Base-by-base conservation (phyloP, 2,329 filamentous ascomycete genomes). In the Orbilia oligospora region DNA sequence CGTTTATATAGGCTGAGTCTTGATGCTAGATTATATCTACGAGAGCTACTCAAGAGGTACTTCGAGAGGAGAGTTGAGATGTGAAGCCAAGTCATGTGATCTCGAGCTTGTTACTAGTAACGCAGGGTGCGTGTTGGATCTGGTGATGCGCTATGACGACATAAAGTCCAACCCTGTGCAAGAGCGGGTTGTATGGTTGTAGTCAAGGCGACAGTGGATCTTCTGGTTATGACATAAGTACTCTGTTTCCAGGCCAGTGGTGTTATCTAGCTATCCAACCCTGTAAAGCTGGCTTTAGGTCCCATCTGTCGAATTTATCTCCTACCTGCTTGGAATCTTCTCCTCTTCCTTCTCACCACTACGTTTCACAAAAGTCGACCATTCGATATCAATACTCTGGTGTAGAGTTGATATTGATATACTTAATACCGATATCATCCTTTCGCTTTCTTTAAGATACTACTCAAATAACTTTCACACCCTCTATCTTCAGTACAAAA, bases 131-230 rank as follows among this genome's bases (percentile, higher is more conserved):
- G 33, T 58, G 24, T 66, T 63, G 55, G 30, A 33, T 27, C 20
- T 61, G 61, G 61, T 76, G 65, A 77, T 77, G 67, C 73, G 73
- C 61, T 67, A 77, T 77, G 73, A 77, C 73, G 73, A 77, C 73
- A 77, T 77, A 24, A n/a, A 16, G 18, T 61, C 36, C 18, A 36
- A 61, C 56, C 20, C 56, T 61, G 36, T 61, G 73, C 38, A 41
- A 36, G 33, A 36, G 33, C 33, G 5, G 22, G 20, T n/a, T 16
- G 44, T 56, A 12, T 9, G n/a, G 20, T n/a, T 16, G 44, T 56
- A 12, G 33, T 56, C 49, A 49, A 38, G 33, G 38, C 38, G 20
- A 48, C 38, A 3, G 27, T 72, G 48, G n/a, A 48, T 53, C 18
- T 38, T 53, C 18, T 38, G 53, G 56, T 36, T 38, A 77, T 71